Conservation (phyloP, 306 rosid species). For the Pueraria montana region DNA sequence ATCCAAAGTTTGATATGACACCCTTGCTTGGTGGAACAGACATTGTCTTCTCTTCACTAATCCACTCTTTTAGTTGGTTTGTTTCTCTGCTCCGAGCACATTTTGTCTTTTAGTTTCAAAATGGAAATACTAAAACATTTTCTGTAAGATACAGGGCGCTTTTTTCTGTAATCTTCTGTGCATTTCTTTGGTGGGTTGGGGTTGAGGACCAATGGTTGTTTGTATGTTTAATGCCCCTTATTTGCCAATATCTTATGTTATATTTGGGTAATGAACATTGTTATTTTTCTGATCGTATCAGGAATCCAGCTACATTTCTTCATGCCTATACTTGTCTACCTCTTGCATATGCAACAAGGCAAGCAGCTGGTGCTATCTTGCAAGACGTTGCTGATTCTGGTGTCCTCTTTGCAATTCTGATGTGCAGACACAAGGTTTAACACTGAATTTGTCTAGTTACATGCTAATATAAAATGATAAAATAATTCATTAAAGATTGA, state of each 20-base stretch:
- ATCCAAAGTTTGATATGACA: slow-evolving; percentile 98
- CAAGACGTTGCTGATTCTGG: slow-evolving; percentile 96
- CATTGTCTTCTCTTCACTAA: slow-evolving; percentile 91
- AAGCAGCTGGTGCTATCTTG: slow-evolving; percentile 94
- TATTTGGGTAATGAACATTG: slow-evolving; percentile 28
- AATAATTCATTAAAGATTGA: slow-evolving; percentile 55
- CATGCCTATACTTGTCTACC: slow-evolving; percentile 98
- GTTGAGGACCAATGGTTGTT: slow-evolving; percentile 12
- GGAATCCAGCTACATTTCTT: slow-evolving; percentile 97
- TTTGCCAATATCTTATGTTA: background rate
- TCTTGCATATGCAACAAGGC: slow-evolving; percentile 90
- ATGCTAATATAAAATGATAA: slow-evolving; percentile 33
- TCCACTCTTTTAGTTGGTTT: slow-evolving; percentile 91
- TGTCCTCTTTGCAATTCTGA: slow-evolving; percentile 89
- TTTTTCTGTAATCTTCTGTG: slow-evolving; percentile 25
- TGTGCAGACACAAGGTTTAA: slow-evolving; percentile 92
- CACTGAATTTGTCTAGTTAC: slow-evolving; percentile 30
- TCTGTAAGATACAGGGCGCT: slow-evolving; percentile 12
- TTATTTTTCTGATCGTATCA: slow-evolving; percentile 56
- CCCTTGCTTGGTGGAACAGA: slow-evolving; percentile 99
- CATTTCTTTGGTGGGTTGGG: slow-evolving; percentile 27
- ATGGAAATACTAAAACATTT: slow-evolving; percentile 5
- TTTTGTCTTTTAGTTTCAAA: slow-evolving; percentile 14
- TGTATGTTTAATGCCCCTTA: slow-evolving; percentile 17
- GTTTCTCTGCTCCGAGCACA: slow-evolving; percentile 63